phyloP scores from a whole-genome alignment of 345 rosid genomes.

The Clausena lansium region DNA sequence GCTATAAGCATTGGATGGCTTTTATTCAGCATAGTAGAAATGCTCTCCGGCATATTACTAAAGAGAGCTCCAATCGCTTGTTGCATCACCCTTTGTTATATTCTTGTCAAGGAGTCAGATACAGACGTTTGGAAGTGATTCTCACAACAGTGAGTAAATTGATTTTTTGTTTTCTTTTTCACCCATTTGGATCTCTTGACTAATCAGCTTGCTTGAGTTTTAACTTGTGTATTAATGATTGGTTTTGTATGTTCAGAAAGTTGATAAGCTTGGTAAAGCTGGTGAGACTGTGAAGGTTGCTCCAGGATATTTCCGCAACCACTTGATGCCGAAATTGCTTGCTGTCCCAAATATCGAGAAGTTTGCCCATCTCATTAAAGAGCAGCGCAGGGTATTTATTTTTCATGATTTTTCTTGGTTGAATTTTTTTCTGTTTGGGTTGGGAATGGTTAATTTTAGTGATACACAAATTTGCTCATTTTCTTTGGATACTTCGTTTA shows the following conservation, averaged over 20 bases:
- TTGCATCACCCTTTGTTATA: slow-evolving; percentile 60
- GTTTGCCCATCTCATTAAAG: slow-evolving; percentile 78
- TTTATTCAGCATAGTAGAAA: slow-evolving; percentile 36
- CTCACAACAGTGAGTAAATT: slow-evolving; percentile 67
- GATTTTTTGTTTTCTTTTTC: not conserved
- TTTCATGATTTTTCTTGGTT: not conserved
- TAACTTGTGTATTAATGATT: not conserved
- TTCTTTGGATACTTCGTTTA: not conserved
- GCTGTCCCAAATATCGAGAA: slow-evolving; percentile 94
- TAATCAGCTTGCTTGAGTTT: not conserved
- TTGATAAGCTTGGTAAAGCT: slow-evolving; percentile 94
- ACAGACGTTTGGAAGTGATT: slow-evolving; percentile 79
- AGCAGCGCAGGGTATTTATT: slow-evolving; percentile 74
- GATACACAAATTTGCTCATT: not conserved
- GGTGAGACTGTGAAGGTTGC: slow-evolving; percentile 94
- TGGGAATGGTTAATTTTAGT: not conserved
- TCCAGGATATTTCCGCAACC: slow-evolving; percentile 90
- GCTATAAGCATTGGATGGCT: slow-evolving; percentile 34
- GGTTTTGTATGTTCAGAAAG: slow-evolving; percentile 38
- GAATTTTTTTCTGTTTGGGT: not conserved
- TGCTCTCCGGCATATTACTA: slow-evolving; percentile 41
- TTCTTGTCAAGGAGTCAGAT: slow-evolving; percentile 83
- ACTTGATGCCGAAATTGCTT: slow-evolving; percentile 89
- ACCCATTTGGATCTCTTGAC: not conserved
- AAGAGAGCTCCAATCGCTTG: slow-evolving; percentile 33